These are phyloP conservation scores for Centella asiatica DNA, from an alignment of 129 eudicot genomes.

Conservation along the genomic window DNA sequence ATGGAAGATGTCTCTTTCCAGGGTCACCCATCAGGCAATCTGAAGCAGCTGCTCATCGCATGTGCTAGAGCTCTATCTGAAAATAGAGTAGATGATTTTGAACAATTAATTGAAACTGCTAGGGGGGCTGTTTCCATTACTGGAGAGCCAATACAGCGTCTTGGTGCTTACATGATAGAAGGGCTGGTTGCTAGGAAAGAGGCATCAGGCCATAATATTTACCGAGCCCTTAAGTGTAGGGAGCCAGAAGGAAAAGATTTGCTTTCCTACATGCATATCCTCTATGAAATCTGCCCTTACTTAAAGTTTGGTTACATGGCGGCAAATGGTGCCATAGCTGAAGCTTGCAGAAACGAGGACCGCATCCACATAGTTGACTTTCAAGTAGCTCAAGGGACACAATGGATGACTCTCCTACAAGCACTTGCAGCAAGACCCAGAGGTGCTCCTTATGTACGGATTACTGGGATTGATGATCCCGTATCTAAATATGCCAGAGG, in stretches of 20 bases:
- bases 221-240: constrained; percentile 53
- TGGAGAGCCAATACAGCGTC: constrained; percentile 90
- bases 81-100: constrained; percentile 48
- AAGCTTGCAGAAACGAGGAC: constrained; percentile 78
- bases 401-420: constrained; percentile 85
- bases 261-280: constrained; percentile 82
- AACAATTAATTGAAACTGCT: constrained; percentile 40
- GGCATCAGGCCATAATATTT: constrained; percentile 58
- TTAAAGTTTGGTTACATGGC: constrained; percentile 93
- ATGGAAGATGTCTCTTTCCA: constrained; percentile 19
- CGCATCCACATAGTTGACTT: constrained; percentile 81
- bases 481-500: constrained; percentile 75
- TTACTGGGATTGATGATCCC: constrained; percentile 93
- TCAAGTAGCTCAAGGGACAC: constrained; percentile 85
- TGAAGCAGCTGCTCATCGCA: constrained; percentile 55
- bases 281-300: constrained; percentile 88
- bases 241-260: constrained; percentile 79
- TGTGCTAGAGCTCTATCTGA: constrained; percentile 80
- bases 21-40: constrained; percentile 30
- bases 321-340: constrained; percentile 90
- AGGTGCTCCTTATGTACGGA: constrained; percentile 79
- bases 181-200: constrained; percentile 81
- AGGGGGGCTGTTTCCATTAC: constrained; percentile 47
- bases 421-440: constrained; percentile 90
- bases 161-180: constrained; percentile 89